Evolutionary conservation across 345 rosid species (phyloP).

Genomic region (Eutrema yunnanense): DNA sequence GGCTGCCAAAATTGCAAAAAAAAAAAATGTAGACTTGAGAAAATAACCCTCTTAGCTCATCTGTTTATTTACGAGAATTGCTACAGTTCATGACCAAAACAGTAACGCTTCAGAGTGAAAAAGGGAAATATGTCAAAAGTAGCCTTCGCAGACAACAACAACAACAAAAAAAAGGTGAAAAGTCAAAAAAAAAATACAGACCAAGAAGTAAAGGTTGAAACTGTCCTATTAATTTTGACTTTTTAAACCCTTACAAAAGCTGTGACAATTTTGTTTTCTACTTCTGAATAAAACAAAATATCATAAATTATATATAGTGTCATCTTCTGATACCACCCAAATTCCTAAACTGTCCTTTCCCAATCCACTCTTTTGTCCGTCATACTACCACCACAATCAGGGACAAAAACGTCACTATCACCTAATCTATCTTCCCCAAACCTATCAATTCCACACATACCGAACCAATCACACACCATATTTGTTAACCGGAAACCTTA

Average conservation of each 20-base stretch:
- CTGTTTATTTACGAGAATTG: neutral
- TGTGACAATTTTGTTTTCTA: slow-evolving; percentile 27
- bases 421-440: slow-evolving; percentile 18
- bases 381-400: slow-evolving; percentile 14
- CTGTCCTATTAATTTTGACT: slow-evolving; percentile 57
- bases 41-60: neutral
- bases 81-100: slow-evolving; percentile 12
- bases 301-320: neutral
- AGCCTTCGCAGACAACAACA: slow-evolving; percentile 6
- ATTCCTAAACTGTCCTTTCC: slow-evolving; percentile 33
- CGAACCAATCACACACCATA: slow-evolving; percentile 14
- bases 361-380: slow-evolving; percentile 27
- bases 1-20: slow-evolving; percentile 30
- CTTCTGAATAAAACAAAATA: neutral
- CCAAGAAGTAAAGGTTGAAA: slow-evolving; percentile 34
- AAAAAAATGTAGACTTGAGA: neutral
- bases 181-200: slow-evolving; percentile 27
- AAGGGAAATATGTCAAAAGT: slow-evolving; percentile 11
- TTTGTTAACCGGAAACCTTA: neutral
- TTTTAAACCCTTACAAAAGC: slow-evolving; percentile 27
- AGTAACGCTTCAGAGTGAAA: slow-evolving; percentile 11
- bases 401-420: slow-evolving; percentile 32
- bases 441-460: neutral
- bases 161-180: neutral
- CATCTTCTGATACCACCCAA: slow-evolving; percentile 31